Percentiles rank a stretch among this genome's conserved stretches.
Evolutionary conservation across 352 stramenopile genomes (phyloP).

Genomic region (Phytophthora pistaciae): DNA sequence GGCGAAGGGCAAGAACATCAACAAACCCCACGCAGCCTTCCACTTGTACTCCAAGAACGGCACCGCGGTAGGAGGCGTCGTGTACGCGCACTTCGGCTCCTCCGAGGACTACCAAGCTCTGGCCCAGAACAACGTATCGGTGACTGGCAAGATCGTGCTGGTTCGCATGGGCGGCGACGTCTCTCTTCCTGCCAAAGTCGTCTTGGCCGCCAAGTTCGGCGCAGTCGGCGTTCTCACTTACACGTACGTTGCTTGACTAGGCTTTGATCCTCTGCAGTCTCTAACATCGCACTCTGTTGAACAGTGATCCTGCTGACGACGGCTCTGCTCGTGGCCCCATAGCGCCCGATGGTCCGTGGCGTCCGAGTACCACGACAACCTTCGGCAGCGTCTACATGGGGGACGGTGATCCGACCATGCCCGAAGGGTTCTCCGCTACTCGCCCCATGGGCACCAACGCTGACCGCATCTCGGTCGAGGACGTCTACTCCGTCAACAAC

Average conservation of each 20-base stretch:
- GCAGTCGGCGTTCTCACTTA: conserved; percentile 79
- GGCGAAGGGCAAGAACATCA: conserved; percentile 36
- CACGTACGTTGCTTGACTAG: conserved; percentile 51
- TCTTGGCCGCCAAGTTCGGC: conserved; percentile 68
- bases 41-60: conserved; percentile 89
- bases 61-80: conserved; percentile 56
- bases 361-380: conserved; percentile 52
- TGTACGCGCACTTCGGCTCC: conserved; percentile 83
- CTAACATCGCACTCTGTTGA: not conserved
- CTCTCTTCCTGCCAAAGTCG: conserved; percentile 76
- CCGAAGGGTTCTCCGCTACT: conserved; percentile 68
- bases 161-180: conserved; percentile 75
- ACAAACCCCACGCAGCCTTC: conserved; percentile 61
- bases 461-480: conserved; percentile 78
- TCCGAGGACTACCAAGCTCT: conserved; percentile 76
- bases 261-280: not conserved
- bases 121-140: conserved; percentile 52
- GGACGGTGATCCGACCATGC: conserved; percentile 83
- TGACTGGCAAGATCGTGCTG: conserved; percentile 62
- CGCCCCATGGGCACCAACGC: conserved; percentile 34
- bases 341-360: conserved; percentile 79
- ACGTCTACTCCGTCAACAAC: conserved; percentile 85
- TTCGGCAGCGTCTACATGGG: conserved; percentile 89
- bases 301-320: conserved; percentile 76
- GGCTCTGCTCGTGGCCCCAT: conserved; percentile 56